phyloP scores from a whole-genome alignment of 768 basidiomycete species.

The Pulveroboletus ravenelii region DNA sequence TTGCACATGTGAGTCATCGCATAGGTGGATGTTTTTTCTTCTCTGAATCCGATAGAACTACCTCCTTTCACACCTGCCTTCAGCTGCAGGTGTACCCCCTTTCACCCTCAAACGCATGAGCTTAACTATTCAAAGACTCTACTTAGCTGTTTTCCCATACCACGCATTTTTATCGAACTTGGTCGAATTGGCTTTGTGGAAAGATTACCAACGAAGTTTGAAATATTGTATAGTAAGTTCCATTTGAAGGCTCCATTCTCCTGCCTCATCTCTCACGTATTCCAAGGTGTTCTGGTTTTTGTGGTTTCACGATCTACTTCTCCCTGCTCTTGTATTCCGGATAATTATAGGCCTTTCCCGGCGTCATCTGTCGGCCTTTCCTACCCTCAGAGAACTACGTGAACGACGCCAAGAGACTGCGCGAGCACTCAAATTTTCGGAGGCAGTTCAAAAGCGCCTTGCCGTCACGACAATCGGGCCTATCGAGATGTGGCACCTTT shows the following conservation, averaged over 20 bases:
- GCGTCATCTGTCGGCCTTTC: constrained; percentile 49
- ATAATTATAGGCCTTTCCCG: constrained; percentile 46
- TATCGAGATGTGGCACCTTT: constrained; percentile 51
- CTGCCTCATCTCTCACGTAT: constrained; percentile 1
- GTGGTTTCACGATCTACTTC: constrained; percentile 57
- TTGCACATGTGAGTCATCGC: constrained; percentile 22
- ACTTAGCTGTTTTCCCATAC: constrained; percentile 52
- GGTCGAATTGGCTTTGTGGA: constrained; percentile 50
- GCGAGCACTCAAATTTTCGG: constrained; percentile 49
- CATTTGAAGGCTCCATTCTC: neutral
- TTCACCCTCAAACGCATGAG: constrained; percentile 55
- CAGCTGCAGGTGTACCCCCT: constrained; percentile 34
- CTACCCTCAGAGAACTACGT: constrained; percentile 49
- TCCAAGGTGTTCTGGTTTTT: constrained; percentile 56
- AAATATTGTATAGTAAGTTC: constrained; percentile 48
- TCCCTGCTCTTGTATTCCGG: constrained; percentile 46
- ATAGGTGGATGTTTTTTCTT: constrained; percentile 4
- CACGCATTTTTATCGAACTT: constrained; percentile 39
- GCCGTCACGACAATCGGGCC: constrained; percentile 44
- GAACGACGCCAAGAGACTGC: constrained; percentile 46
- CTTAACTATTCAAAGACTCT: constrained; percentile 50
- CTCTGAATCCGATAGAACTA: constrained; percentile 30
- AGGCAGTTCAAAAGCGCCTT: constrained; percentile 44
- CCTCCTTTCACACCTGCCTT: constrained; percentile 46
- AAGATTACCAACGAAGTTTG: constrained; percentile 43